A percentile compares a stretch with the other conserved stretches of the same genome.
Conservation (phyloP, 345 rosid species). For the Cardamine occulta region DNA sequence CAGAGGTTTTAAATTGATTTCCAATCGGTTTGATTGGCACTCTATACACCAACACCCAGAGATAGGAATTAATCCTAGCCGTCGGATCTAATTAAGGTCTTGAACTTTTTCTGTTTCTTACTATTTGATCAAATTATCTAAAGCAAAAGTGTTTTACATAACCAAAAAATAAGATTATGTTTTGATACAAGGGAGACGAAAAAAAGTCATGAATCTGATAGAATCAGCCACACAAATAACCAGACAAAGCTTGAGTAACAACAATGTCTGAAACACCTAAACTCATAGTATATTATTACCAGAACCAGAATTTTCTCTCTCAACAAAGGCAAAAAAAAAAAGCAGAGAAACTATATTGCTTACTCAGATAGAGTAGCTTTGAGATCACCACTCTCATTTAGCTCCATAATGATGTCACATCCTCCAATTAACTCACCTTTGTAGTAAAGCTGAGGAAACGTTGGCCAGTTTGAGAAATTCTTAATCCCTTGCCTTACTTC, state of each 20-base stretch:
- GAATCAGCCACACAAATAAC: conserved; percentile 19
- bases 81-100: too few species aligned
- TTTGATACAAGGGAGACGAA: not conserved
- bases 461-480: conserved; percentile 92
- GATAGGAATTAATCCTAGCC: not conserved
- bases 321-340: conserved; percentile 1
- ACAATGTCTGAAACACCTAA: conserved; percentile 31
- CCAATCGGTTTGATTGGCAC: not conserved
- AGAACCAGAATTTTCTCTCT: conserved; percentile 4
- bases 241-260: conserved; percentile 32
- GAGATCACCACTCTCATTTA: conserved; percentile 69
- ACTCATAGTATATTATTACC: conserved; percentile 17
- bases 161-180: not conserved
- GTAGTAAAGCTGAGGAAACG: conserved; percentile 92
- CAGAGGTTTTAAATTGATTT: not conserved
- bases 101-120: not conserved
- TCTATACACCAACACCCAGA: not conserved
- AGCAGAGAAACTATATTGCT: conserved; percentile 13
- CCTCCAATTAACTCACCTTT: conserved; percentile 98
- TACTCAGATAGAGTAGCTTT: conserved; percentile 80
- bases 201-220: conserved; percentile 24
- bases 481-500: conserved; percentile 96
- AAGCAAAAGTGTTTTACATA: not conserved
- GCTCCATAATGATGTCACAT: conserved; percentile 87
- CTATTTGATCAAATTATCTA: not conserved